A percentile compares a stretch with the other conserved stretches of the same genome.
These are phyloP conservation scores for Melampsora americana DNA, from an alignment of 1,284 basidiomycete species.

Conservation along the genomic window DNA sequence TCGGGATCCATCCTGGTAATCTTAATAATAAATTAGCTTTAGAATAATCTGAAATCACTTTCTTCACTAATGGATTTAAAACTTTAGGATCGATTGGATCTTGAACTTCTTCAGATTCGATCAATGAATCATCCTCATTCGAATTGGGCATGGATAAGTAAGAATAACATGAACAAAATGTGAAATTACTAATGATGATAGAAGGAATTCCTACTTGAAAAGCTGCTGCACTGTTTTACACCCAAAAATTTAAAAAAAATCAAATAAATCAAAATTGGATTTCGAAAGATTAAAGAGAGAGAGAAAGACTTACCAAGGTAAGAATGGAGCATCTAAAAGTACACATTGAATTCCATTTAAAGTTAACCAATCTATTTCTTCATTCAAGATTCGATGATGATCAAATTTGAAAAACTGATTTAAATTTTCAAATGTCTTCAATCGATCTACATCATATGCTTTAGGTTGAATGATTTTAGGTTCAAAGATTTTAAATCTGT, in stretches of 20 bases:
- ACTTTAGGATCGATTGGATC: conserved; percentile 60
- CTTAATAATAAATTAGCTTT: conserved; percentile 68
- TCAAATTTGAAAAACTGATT: conserved; percentile 48
- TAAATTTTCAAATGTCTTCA: conserved; percentile 64
- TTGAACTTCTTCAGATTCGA: conserved; percentile 58
- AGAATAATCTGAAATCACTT: conserved; percentile 66
- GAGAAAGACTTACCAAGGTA: conserved; percentile 63
- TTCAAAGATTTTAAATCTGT: conserved; percentile 49
- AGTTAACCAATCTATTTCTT: conserved; percentile 64
- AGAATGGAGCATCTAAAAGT: conserved; percentile 71
- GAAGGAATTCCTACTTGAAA: conserved; percentile 65
- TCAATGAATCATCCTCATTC: conserved; percentile 19
- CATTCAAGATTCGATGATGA: conserved; percentile 61
- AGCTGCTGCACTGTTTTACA: conserved; percentile 63
- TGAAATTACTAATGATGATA: conserved; percentile 71
- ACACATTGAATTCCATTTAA: conserved; percentile 63
- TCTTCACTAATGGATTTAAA: conserved; percentile 63
- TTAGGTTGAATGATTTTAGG: conserved; percentile 52
- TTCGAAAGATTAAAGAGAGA: too few species aligned
- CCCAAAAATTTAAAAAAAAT: conserved; percentile 3
- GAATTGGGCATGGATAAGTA: conserved; percentile 62
- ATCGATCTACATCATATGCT: conserved; percentile 62
- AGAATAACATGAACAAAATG: conserved; percentile 75
- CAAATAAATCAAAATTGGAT: not conserved
- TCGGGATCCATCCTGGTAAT: conserved; percentile 69